A percentile compares a stretch with the other conserved stretches of the same genome.
These are phyloP conservation scores for Gonapodya sp. DNA, from an alignment of 192 early-diverging fungal genomes.

Conservation along the genomic window DNA sequence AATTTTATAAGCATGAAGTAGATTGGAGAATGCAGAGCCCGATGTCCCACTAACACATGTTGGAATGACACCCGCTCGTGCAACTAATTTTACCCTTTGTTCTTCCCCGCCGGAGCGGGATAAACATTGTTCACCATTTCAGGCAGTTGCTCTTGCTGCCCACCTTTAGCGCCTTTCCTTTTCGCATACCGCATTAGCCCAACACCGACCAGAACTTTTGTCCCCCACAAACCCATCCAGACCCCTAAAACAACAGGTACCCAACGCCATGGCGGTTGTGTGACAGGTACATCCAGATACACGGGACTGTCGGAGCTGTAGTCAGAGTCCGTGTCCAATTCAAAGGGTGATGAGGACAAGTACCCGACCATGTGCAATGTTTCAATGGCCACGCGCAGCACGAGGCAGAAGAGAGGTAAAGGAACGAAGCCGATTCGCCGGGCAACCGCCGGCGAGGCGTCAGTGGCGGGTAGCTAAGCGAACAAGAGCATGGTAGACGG, in stretches of 20 bases:
- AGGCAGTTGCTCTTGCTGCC: background rate
- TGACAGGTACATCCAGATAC: too few relatives aligned
- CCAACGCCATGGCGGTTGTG: background rate
- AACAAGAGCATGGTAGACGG: too few relatives aligned
- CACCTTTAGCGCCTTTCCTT: background rate
- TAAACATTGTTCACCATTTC: background rate
- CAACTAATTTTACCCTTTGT: background rate
- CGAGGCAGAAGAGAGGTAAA: constrained; percentile 67
- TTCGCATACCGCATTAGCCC: background rate
- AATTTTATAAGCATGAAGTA: too few relatives aligned
- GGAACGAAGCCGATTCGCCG: constrained; percentile 71
- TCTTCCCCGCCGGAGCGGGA: background rate
- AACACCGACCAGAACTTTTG: background rate
- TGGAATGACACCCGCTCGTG: too few relatives aligned
- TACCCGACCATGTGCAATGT: constrained; percentile 33
- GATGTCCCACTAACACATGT: too few relatives aligned
- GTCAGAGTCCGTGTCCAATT: background rate
- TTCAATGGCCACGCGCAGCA: constrained; percentile 44
- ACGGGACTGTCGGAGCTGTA: background rate
- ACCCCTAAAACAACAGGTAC: background rate
- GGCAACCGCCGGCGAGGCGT: constrained; percentile 66
- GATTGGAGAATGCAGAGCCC: too few relatives aligned
- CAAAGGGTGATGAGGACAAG: background rate
- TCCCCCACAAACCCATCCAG: background rate
- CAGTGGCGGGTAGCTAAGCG: constrained; percentile 41